These are phyloP conservation scores for Acanthamoeba healyi DNA, from an alignment of 208 protist genomes.

Conservation along the genomic window DNA sequence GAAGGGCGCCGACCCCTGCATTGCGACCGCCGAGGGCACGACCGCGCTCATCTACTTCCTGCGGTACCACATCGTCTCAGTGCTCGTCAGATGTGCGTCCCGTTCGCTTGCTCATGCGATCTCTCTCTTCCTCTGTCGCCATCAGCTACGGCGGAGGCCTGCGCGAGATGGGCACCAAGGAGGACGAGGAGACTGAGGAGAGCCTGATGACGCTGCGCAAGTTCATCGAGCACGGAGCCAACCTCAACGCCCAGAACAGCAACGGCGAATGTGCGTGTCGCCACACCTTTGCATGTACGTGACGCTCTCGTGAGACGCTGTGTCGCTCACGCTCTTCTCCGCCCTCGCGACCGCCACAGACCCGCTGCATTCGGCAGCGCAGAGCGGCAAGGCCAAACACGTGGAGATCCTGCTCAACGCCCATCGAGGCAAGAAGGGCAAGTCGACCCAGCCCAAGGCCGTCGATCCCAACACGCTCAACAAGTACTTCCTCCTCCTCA, in stretches of 20 bases:
- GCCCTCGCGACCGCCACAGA: not conserved
- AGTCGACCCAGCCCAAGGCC: slow-evolving; percentile 8
- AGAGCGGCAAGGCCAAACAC: slow-evolving; percentile 43
- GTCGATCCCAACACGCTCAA: slow-evolving; percentile 25
- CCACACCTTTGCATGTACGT: too few relatives aligned
- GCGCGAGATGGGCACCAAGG: slow-evolving; percentile 45
- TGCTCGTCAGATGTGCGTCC: too few relatives aligned
- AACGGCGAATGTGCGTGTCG: slow-evolving; percentile 30
- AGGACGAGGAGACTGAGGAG: slow-evolving; percentile 11
- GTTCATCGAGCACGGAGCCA: slow-evolving; percentile 37
- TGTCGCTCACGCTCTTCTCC: not conserved
- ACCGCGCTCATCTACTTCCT: slow-evolving; percentile 40
- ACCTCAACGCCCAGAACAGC: slow-evolving; percentile 42
- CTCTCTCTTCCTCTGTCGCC: too few relatives aligned
- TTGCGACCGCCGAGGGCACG: slow-evolving; percentile 16
- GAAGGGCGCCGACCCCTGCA: slow-evolving; percentile 13
- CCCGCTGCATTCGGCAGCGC: slow-evolving; percentile 4
- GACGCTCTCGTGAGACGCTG: too few relatives aligned
- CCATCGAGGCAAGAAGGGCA: slow-evolving; percentile 37
- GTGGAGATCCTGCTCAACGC: slow-evolving; percentile 50
- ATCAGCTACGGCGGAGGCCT: not conserved
- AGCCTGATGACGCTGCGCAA: slow-evolving; percentile 41
- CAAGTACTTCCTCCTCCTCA: not conserved
- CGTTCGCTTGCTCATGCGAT: too few relatives aligned
- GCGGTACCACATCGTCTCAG: too few relatives aligned